phyloP scores from a whole-genome alignment of 441 rosid genomes.

The Rhodomyrtus psidioides region DNA sequence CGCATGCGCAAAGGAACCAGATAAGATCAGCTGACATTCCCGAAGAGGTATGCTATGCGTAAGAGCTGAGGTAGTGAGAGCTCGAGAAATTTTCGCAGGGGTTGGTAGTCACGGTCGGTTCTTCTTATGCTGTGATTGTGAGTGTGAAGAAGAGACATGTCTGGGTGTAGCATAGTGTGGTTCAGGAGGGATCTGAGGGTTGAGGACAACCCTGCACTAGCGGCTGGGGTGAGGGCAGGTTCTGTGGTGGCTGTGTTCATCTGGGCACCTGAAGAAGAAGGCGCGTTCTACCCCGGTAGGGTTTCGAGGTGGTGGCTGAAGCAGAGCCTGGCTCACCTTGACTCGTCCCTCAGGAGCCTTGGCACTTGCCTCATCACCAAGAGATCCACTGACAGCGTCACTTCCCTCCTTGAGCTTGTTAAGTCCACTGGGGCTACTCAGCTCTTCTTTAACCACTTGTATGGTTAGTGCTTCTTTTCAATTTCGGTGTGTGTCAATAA shows the following conservation, averaged over 20 bases:
- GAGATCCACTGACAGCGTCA: constrained; percentile 76
- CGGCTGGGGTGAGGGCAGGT: constrained; percentile 90
- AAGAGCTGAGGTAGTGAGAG: neutral
- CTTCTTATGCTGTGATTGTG: constrained; percentile 2
- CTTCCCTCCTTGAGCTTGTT: constrained; percentile 74
- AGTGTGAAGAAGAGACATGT: constrained; percentile 41
- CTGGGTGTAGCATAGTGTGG: constrained; percentile 94
- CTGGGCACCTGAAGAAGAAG: constrained; percentile 98
- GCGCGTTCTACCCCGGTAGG: constrained; percentile 76
- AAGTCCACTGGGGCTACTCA: constrained; percentile 87
- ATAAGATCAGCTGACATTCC: neutral
- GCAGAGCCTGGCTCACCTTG: constrained; percentile 85
- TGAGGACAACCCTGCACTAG: constrained; percentile 90
- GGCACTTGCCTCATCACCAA: constrained; percentile 80
- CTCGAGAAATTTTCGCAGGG: neutral
- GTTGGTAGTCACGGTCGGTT: constrained; percentile 2
- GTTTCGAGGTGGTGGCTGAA: constrained; percentile 99
- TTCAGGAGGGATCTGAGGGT: constrained; percentile 99
- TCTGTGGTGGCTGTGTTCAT: constrained; percentile 74
- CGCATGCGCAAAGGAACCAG: neutral
- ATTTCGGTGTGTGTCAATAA: neutral
- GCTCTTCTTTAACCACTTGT: constrained; percentile 94
- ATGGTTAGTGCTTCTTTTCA: constrained; percentile 46
- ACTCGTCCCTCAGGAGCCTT: constrained; percentile 77
- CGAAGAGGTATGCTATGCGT: neutral